These are phyloP conservation scores for Incumbomyces lentus DNA, from an alignment of 2,329 filamentous ascomycete species.

Conservation along the genomic window DNA sequence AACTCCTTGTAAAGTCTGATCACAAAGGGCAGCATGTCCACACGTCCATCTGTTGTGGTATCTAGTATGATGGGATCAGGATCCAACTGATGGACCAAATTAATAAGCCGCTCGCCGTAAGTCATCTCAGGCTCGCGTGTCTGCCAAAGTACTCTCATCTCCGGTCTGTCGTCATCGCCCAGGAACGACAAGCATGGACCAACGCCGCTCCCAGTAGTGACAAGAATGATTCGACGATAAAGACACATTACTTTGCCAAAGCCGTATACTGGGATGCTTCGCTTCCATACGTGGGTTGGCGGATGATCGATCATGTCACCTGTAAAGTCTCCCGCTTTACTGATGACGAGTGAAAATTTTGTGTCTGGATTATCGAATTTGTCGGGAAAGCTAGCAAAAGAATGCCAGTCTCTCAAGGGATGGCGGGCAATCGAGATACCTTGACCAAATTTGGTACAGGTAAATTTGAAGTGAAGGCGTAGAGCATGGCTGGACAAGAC, in stretches of 20 bases:
- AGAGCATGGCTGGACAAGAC: conserved; percentile 20
- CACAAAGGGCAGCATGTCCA: conserved; percentile 23
- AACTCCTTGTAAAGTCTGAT: conserved; percentile 15
- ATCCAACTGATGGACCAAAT: conserved; percentile 26
- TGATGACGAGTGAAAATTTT: conserved; percentile 10
- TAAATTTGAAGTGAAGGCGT: conserved; percentile 20
- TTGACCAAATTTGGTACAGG: conserved; percentile 13
- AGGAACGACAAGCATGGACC: conserved; percentile 29
- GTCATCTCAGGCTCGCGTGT: conserved; percentile 27
- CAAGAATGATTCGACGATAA: conserved; percentile 24
- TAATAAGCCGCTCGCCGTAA: conserved; percentile 26
- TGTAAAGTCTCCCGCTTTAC: conserved; percentile 21
- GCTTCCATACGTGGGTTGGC: conserved; percentile 16
- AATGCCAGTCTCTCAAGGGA: conserved; percentile 21
- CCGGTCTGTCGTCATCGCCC: conserved; percentile 19
- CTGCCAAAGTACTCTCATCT: conserved; percentile 26
- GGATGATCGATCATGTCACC: conserved; percentile 17
- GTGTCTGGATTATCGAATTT: conserved; percentile 9
- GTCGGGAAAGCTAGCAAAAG: conserved; percentile 18
- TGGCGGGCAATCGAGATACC: conserved; percentile 16
- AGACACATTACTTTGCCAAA: conserved; percentile 9
- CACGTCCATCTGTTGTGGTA: conserved; percentile 25
- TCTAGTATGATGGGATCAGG: conserved; percentile 27
- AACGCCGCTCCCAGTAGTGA: conserved; percentile 32
- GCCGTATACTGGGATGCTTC: conserved; percentile 7